These are phyloP conservation scores for Kernera saxatilis DNA, from an alignment of 345 rosid genomes.

Conservation along the genomic window DNA sequence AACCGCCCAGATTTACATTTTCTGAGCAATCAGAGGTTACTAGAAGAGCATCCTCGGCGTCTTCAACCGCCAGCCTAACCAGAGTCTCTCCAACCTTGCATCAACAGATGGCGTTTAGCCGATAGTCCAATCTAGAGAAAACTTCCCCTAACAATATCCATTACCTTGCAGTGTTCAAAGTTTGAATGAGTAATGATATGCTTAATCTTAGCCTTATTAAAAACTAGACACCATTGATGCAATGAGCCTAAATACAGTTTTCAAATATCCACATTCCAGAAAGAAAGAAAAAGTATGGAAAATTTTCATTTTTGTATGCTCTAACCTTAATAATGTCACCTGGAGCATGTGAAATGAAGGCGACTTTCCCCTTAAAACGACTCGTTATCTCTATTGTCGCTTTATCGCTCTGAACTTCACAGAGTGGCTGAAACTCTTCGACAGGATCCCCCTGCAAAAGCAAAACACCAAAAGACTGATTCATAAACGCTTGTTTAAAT, in stretches of 20 bases:
- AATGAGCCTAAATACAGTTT: background rate
- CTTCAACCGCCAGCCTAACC: conserved; percentile 58
- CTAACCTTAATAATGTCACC: conserved; percentile 85
- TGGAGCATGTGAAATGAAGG: conserved; percentile 51
- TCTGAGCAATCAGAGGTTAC: conserved; percentile 16
- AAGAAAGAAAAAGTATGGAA: background rate
- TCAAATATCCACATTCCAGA: background rate
- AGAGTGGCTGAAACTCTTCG: conserved; percentile 90
- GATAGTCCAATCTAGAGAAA: background rate
- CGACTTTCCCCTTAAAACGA: conserved; percentile 82
- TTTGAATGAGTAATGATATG: background rate
- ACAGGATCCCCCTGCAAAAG: conserved; percentile 66
- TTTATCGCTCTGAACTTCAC: conserved; percentile 98
- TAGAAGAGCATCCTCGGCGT: conserved; percentile 27
- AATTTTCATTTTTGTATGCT: background rate
- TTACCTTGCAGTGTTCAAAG: background rate
- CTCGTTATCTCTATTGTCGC: conserved; percentile 95
- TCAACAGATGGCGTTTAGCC: background rate
- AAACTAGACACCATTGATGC: background rate
- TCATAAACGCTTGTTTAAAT: background rate
- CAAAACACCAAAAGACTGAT: background rate
- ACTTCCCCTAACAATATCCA: background rate
- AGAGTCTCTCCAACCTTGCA: conserved; percentile 90
- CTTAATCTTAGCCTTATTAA: background rate
- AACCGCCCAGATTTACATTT: conserved; percentile 15